These are phyloP conservation scores for Exophiala calicioides DNA, from an alignment of 2,329 filamentous ascomycete genomes.

Conservation along the genomic window DNA sequence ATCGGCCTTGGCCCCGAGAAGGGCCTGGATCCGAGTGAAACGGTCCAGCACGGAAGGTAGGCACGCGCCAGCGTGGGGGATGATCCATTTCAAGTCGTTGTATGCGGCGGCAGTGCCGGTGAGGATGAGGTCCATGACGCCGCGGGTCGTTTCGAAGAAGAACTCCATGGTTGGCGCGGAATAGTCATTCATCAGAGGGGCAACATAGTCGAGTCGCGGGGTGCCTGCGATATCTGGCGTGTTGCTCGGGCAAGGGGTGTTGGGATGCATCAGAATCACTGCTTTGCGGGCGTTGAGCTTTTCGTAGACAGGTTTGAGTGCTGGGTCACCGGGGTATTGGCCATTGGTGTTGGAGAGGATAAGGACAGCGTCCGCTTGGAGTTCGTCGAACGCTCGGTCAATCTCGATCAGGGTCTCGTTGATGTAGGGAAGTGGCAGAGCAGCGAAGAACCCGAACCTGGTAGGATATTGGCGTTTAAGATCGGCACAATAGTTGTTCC, in stretches of 20 bases:
- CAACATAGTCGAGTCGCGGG: constrained; percentile 2
- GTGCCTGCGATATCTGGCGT: neutral
- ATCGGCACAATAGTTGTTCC: constrained; percentile 32
- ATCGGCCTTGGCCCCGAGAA: constrained; percentile 9
- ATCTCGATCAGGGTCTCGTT: constrained; percentile 51
- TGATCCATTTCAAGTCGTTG: constrained; percentile 49
- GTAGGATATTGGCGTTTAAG: constrained; percentile 27
- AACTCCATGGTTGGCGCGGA: constrained; percentile 40
- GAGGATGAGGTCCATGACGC: constrained; percentile 51
- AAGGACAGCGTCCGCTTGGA: constrained; percentile 52
- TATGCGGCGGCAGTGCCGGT: constrained; percentile 48
- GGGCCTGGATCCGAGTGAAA: constrained; percentile 1
- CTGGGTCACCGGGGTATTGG: constrained; percentile 50
- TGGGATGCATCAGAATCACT: constrained; percentile 56
- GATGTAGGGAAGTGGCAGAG: constrained; percentile 54
- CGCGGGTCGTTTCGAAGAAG: constrained; percentile 54
- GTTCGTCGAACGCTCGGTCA: constrained; percentile 37
- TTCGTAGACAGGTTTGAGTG: constrained; percentile 48
- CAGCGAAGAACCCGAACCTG: constrained; percentile 55
- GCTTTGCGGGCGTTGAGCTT: constrained; percentile 48
- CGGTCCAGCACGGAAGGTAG: constrained; percentile 36
- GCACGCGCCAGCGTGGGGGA: constrained; percentile 52
- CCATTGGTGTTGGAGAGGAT: constrained; percentile 55
- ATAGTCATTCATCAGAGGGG: constrained; percentile 5
- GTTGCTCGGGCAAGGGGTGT: constrained; percentile 32